These are phyloP conservation scores for Chaetoceros muelleri DNA, from an alignment of 108 stramenopile species.

Conservation along the genomic window DNA sequence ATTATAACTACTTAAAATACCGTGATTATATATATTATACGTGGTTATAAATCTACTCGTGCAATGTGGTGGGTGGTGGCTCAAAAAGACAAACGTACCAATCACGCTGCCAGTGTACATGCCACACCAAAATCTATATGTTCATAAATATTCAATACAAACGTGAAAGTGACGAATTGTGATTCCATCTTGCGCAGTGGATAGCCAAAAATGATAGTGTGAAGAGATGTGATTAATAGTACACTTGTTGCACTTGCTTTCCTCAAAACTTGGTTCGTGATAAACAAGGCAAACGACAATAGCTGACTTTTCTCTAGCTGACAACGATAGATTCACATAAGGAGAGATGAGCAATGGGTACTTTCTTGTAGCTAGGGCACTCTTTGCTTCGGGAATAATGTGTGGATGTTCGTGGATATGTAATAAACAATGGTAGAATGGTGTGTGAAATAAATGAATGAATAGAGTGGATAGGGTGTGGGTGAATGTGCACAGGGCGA, in stretches of 20 bases:
- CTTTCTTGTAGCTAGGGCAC: too few species aligned
- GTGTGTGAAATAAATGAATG: background rate
- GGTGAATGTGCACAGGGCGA: background rate
- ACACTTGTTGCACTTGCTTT: background rate
- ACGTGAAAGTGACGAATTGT: background rate
- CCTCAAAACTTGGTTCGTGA: background rate
- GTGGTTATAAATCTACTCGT: background rate
- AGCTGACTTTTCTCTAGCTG: background rate
- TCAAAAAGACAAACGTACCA: too few species aligned
- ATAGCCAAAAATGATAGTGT: background rate
- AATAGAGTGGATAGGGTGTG: background rate
- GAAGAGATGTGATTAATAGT: background rate
- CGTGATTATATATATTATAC: background rate
- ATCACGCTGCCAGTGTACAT: background rate
- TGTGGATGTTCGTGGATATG: too few species aligned
- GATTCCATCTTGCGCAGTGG: background rate
- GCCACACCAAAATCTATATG: background rate
- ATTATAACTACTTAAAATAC: too few species aligned
- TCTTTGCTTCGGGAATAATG: too few species aligned
- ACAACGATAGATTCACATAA: background rate
- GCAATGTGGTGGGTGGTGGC: too few species aligned
- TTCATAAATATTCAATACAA: background rate
- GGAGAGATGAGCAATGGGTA: too few species aligned
- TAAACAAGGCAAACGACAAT: background rate
- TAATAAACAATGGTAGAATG: background rate